Base-by-base conservation (phyloP, 2,329 filamentous ascomycete genomes). In the Fusarium virguliforme region DNA sequence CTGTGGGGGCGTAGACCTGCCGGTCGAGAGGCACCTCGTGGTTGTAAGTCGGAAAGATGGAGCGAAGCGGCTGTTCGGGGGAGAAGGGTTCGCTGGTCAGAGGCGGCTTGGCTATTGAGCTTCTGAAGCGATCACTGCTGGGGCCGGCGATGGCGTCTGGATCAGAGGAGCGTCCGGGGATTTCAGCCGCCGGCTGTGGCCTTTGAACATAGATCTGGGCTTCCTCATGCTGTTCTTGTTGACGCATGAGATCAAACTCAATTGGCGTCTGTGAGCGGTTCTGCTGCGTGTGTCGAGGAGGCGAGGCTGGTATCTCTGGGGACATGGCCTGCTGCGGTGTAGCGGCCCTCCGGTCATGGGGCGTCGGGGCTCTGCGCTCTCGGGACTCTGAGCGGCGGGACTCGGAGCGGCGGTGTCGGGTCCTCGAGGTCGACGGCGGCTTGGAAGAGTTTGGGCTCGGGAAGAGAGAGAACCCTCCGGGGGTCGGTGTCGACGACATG, bases 21-120 rank as follows among this genome's bases (percentile, higher is more conserved):
- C 89, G 88, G 61, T 89, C 85, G 4, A 94, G 85, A 6, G 91
- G 85, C 26, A 93, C 77, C 1, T 86, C 86, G 4, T 89, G 90
- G 75, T 95, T 90, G 77, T 94, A 94, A 32, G 87, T 86, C 8
- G 92, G 92, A 74, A 95, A 95, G 74, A 95, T 94, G 26, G 92
- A 94, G 34, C 88, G 87, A 74, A 92, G 85, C 0, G 79, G 73
- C 65, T 70, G 78, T 56, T 77, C 77, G 48, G 78, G 68, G 24
- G 75, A 71, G 5, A 76, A 71, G 5, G 76, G 50, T 8, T 80
- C 78, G 26, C 83, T 81, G 28, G 75, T 76, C 4, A 86, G 74
- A 15, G 86, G 87, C 26, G 83, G 79, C 72, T 90, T 90, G 56
- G 87, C 86, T 71, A 89, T 89, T 22, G 88, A 90, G 76, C 81